Evolutionary conservation across 139 green algal species (phyloP), one percentile per base, ranked within the genome.

Genomic region (Coelastrella sp.): DNA sequence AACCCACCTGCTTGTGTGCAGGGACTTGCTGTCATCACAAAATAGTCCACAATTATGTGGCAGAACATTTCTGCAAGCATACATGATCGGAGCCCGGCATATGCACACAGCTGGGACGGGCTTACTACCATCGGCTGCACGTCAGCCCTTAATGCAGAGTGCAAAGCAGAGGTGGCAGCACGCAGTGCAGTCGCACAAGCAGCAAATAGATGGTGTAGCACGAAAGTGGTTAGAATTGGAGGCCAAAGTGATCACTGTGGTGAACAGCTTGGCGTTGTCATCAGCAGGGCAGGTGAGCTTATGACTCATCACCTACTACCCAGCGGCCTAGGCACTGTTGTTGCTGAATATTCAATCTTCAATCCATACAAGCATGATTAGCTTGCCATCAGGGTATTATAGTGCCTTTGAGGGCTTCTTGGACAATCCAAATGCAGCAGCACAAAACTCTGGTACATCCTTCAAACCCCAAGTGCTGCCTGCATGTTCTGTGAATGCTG

Each of bases 201-300:
- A 73, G 76, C 76, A 83, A 57, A 5, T 74, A 2, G 57, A 37
- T 30, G 30, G 40, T 23, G 62, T 27, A 5, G 51, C 19, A 62
- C 48, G 72, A 7, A 51, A 40, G 45, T 80, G 66, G 66, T 37
- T 15, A 34, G 23, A 32, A 25, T 17, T 80, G 23, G 80, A 86
- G 68, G 80, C 67, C 13, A 67, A 40, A n/a, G 19, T 86, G 13
- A 71, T 79, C 25, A 53, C 80, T 3, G 17, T 86, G 5, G 80
- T 86, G 32, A 86, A 80, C 80, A 80, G 80, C 9, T 8, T 86
- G 35, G 57, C 50, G 25, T 45, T 86, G 64, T 69, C 66, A 57
- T 5, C 80, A 35, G 80, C 80, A 27, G 80, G 80, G 13, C 78
- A 84, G 78, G 78, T 84, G 60, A 38, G 78, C 40, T n/a, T 21